These are phyloP conservation scores for Podospora fimiseda DNA, from an alignment of 495 filamentous ascomycete species.

Conservation along the genomic window DNA sequence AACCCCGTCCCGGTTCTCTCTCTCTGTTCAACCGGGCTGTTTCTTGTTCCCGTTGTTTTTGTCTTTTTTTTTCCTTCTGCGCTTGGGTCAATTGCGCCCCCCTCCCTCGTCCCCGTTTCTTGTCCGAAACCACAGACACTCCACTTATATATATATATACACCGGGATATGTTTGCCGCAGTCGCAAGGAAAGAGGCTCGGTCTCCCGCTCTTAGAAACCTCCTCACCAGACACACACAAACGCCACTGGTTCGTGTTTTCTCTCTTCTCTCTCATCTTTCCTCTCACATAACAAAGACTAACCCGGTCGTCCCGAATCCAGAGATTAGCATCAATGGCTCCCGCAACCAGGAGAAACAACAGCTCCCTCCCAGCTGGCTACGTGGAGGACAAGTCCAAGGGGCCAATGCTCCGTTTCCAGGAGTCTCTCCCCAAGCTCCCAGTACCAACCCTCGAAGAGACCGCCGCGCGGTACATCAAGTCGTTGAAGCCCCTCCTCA, in stretches of 20 bases:
- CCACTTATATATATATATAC: slow-evolving; percentile 7
- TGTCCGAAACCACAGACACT: background rate
- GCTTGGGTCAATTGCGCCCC: background rate
- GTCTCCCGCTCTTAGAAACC: slow-evolving; percentile 28
- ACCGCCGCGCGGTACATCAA: slow-evolving; percentile 88
- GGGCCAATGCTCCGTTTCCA: slow-evolving; percentile 94
- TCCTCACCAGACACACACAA: slow-evolving; percentile 19
- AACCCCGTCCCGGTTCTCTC: too few species aligned
- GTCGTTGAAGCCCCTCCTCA: slow-evolving; percentile 78
- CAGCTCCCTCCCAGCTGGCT: slow-evolving; percentile 63
- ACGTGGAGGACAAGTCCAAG: slow-evolving; percentile 86
- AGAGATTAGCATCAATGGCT: slow-evolving; percentile 46
- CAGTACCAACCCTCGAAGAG: slow-evolving; percentile 90
- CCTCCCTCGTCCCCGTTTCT: background rate
- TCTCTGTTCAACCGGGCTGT: background rate
- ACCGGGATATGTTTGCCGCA: slow-evolving; percentile 26
- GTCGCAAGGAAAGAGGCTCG: slow-evolving; percentile 27
- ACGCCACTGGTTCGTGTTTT: slow-evolving; percentile 19
- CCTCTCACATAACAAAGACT: background rate
- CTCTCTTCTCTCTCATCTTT: slow-evolving; percentile 1
- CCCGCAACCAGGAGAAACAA: slow-evolving; percentile 47
- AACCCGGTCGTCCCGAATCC: background rate
- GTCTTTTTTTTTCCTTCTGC: background rate
- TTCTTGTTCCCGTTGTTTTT: background rate
- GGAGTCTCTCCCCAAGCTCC: slow-evolving; percentile 84